Conservation (phyloP, 2,329 filamentous ascomycete species). For the Diplocarpon rosae region DNA sequence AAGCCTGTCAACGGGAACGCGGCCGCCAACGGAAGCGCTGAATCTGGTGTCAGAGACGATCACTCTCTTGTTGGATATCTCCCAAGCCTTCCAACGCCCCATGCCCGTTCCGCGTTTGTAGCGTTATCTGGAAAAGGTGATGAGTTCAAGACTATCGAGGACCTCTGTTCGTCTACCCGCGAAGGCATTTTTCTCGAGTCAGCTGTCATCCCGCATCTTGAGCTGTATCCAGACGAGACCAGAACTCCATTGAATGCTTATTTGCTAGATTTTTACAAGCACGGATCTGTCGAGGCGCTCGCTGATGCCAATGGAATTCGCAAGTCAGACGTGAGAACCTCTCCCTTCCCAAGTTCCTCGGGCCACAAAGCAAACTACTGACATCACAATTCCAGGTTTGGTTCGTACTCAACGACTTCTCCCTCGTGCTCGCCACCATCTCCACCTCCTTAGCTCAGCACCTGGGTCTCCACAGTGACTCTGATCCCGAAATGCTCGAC, state of each 20-base stretch:
- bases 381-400: conserved; percentile 38
- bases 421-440: conserved; percentile 57
- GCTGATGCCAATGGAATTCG: conserved; percentile 56
- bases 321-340: conserved; percentile 36
- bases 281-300: conserved; percentile 52
- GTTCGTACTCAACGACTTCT: conserved; percentile 61
- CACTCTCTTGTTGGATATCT: conserved; percentile 12
- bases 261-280: conserved; percentile 66
- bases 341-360: too few species aligned
- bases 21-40: conserved; percentile 7
- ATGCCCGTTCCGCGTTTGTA: conserved; percentile 55
- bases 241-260: conserved; percentile 50
- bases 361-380: background rate
- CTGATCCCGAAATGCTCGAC: conserved; percentile 34
- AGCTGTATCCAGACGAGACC: conserved; percentile 45
- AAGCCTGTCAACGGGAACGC: conserved; percentile 9
- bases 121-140: conserved; percentile 60
- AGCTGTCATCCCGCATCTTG: conserved; percentile 58
- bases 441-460: conserved; percentile 51
- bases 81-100: conserved; percentile 30
- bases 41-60: conserved; percentile 6
- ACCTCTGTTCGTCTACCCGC: conserved; percentile 55
- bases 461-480: conserved; percentile 39
- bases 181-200: conserved; percentile 65
- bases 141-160: conserved; percentile 50